Conservation (phyloP, 495 filamentous ascomycete genomes). For the Xylaria venustula region DNA sequence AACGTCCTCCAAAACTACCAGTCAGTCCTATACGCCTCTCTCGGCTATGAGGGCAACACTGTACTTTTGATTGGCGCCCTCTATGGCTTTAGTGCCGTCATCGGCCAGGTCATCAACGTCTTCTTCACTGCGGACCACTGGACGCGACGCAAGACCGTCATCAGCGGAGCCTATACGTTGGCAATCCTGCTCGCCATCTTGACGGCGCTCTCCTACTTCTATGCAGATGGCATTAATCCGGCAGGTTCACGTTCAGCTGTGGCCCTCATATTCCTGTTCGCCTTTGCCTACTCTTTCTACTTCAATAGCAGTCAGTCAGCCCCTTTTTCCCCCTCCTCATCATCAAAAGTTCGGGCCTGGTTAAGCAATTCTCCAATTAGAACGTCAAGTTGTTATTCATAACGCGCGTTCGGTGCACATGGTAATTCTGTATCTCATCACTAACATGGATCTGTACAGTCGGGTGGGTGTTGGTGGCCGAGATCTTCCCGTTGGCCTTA, state of each 20-base stretch:
- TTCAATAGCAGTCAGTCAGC: slow-evolving; percentile 15
- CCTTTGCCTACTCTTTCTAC: slow-evolving; percentile 15
- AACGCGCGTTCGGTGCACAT: neutral
- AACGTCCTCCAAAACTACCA: slow-evolving; percentile 18
- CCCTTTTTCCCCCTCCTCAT: neutral
- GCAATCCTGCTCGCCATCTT: neutral
- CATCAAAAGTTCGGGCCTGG: neutral
- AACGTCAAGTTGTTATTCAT: neutral
- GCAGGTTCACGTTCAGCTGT: slow-evolving; percentile 11
- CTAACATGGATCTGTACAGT: neutral
- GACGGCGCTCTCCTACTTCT: slow-evolving; percentile 8
- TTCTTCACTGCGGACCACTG: slow-evolving; percentile 7
- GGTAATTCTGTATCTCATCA: neutral
- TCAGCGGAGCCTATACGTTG: neutral
- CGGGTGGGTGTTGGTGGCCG: slow-evolving; percentile 16
- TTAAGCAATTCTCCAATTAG: neutral
- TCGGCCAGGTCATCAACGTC: slow-evolving; percentile 13
- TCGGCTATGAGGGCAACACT: slow-evolving; percentile 10
- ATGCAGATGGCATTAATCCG: slow-evolving; percentile 4
- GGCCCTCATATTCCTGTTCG: slow-evolving; percentile 17
- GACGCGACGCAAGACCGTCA: slow-evolving; percentile 12
- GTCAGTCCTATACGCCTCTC: slow-evolving; percentile 9
- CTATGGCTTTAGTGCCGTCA: slow-evolving; percentile 16
- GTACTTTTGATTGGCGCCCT: slow-evolving; percentile 14
- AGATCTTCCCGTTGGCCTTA: slow-evolving; percentile 17